phyloP scores from a whole-genome alignment of 768 basidiomycete species.

The Paxillus ammoniavirescens region DNA sequence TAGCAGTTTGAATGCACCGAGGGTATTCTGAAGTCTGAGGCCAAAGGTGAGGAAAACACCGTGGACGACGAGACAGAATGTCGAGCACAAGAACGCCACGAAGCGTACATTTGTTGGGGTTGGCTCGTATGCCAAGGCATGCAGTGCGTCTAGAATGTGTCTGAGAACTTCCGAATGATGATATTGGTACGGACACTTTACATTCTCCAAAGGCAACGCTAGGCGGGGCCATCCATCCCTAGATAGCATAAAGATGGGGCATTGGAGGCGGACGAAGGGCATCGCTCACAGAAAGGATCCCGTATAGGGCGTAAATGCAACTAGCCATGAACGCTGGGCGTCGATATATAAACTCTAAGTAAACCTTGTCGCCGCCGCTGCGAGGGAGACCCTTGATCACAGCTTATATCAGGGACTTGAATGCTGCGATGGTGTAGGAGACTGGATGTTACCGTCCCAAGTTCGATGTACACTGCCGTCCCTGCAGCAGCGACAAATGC shows the following conservation, averaged over 20 bases:
- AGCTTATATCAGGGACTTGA: background rate
- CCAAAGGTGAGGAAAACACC: slow-evolving; percentile 54
- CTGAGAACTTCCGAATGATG: background rate
- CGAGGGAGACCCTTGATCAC: slow-evolving; percentile 58
- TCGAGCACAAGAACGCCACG: slow-evolving; percentile 54
- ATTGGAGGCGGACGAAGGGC: background rate
- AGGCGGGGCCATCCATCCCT: slow-evolving; percentile 61
- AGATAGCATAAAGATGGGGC: background rate
- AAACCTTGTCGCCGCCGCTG: slow-evolving; percentile 76
- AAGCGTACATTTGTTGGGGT: slow-evolving; percentile 48
- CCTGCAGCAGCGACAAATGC: slow-evolving; percentile 63
- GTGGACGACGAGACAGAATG: slow-evolving; percentile 57
- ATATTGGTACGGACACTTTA: slow-evolving; percentile 23
- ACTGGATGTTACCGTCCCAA: slow-evolving; percentile 55
- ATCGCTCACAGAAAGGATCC: slow-evolving; percentile 52
- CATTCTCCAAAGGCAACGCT: slow-evolving; percentile 75
- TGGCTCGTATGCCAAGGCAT: slow-evolving; percentile 48
- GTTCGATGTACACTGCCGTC: slow-evolving; percentile 71
- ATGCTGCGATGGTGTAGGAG: background rate
- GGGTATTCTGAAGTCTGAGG: slow-evolving; percentile 58
- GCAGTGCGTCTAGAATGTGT: slow-evolving; percentile 52
- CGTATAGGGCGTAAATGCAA: slow-evolving; percentile 57
- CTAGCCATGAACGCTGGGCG: slow-evolving; percentile 60
- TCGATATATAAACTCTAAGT: slow-evolving; percentile 68
- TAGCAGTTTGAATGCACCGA: slow-evolving; percentile 62